Percentiles rank a stretch among this genome's conserved stretches.
Evolutionary conservation across 1,284 basidiomycete species (phyloP).

Genomic region (Austropuccinia psidii): DNA sequence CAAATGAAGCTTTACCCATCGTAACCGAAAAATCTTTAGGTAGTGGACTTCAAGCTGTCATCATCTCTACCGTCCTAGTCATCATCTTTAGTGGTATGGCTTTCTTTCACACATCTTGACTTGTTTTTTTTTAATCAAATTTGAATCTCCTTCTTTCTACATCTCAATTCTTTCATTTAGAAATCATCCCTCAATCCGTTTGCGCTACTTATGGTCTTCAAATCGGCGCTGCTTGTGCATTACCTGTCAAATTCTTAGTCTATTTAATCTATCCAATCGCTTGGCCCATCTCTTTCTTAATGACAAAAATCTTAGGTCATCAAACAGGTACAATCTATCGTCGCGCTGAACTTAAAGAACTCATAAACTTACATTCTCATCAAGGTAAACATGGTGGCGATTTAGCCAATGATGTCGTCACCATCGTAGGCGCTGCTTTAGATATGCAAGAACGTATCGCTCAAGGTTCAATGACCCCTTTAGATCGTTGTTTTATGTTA

Average conservation of each 20-base stretch:
- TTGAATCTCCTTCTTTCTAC: constrained; percentile 53
- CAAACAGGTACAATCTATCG: constrained; percentile 53
- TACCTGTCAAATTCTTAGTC: constrained; percentile 45
- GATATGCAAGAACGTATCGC: constrained; percentile 63
- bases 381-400: constrained; percentile 58
- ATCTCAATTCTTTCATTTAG: constrained; percentile 74
- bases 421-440: constrained; percentile 65
- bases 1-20: constrained; percentile 82
- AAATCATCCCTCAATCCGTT: constrained; percentile 71
- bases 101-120: background rate
- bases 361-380: constrained; percentile 62
- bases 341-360: constrained; percentile 59
- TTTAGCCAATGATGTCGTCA: constrained; percentile 64
- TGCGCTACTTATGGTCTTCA: constrained; percentile 48
- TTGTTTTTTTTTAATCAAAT: background rate
- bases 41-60: constrained; percentile 69
- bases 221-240: constrained; percentile 47
- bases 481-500: constrained; percentile 64
- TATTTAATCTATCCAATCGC: constrained; percentile 46
- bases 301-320: constrained; percentile 46
- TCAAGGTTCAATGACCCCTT: constrained; percentile 70
- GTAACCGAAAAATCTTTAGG: constrained; percentile 81
- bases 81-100: constrained; percentile 51
- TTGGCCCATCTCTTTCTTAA: constrained; percentile 47
- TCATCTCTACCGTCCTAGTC: constrained; percentile 62